These are phyloP conservation scores for Truncatella angustata DNA, from an alignment of 2,329 filamentous ascomycete species.

Conservation along the genomic window DNA sequence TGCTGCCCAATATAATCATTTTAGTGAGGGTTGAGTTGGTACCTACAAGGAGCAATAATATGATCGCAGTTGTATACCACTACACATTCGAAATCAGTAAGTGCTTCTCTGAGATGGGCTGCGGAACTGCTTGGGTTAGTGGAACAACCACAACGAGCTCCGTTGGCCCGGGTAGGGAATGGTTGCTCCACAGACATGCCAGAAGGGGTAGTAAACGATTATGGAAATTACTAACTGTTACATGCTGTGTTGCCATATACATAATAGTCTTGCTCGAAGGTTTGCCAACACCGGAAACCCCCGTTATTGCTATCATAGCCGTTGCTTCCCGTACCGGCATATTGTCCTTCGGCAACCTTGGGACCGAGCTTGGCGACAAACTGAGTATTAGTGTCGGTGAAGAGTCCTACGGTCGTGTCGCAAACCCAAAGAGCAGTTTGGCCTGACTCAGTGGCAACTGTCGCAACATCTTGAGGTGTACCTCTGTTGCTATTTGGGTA, in stretches of 20 bases:
- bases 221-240: too few relatives aligned
- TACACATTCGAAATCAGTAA: too few relatives aligned
- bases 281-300: conserved; percentile 25
- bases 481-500: conserved; percentile 13
- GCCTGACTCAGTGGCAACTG: conserved; percentile 19
- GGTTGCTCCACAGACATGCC: too few relatives aligned
- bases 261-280: conserved; percentile 16
- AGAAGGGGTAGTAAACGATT: too few relatives aligned
- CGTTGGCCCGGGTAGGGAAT: too few relatives aligned
- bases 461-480: conserved; percentile 21
- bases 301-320: conserved; percentile 19
- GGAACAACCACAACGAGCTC: too few relatives aligned
- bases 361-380: conserved; percentile 26
- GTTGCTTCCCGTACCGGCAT: conserved; percentile 26
- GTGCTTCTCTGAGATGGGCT: too few relatives aligned
- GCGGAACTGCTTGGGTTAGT: too few relatives aligned
- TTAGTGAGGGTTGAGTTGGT: not conserved
- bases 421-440: conserved; percentile 24
- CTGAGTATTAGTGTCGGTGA: conserved; percentile 20
- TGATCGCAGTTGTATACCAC: conserved; percentile 28
- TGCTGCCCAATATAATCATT: too few relatives aligned
- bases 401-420: conserved; percentile 20
- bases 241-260: conserved; percentile 20
- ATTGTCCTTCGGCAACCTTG: conserved; percentile 22
- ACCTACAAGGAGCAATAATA: conserved; percentile 20